A percentile compares a stretch with the other conserved stretches of the same genome.
Conservation (phyloP, 768 basidiomycete genomes). For the Tulasnella sp. region DNA sequence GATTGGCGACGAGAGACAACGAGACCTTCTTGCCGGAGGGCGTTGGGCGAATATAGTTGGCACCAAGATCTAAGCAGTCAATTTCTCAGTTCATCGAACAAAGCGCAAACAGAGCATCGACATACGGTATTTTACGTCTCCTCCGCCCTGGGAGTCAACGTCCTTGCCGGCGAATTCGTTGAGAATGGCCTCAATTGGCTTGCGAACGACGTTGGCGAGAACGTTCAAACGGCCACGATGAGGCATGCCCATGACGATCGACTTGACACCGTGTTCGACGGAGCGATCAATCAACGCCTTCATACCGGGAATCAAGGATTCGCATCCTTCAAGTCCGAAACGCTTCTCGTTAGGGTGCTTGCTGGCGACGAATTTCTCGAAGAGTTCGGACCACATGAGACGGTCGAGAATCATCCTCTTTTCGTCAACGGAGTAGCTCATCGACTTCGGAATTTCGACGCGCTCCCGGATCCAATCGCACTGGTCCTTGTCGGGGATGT, state of each 20-base stretch:
- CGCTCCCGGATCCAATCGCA: conserved; percentile 99
- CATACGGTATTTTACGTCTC: conserved; percentile 88
- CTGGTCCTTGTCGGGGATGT: conserved; percentile 96
- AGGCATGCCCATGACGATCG: conserved; percentile 97
- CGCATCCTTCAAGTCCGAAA: conserved; percentile 97
- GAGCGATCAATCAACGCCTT: conserved; percentile 98
- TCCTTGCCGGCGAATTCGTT: conserved; percentile 84
- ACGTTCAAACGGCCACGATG: conserved; percentile 98
- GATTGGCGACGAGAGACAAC: conserved; percentile 95
- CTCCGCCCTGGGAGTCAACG: conserved; percentile 68
- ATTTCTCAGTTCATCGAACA: not conserved
- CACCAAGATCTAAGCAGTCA: conserved; percentile 54
- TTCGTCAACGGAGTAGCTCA: conserved; percentile 97
- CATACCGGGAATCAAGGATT: conserved; percentile 97
- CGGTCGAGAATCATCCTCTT: conserved; percentile 99
- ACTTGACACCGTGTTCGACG: conserved; percentile 90
- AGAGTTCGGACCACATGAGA: conserved; percentile 99
- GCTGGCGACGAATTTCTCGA: conserved; percentile 96
- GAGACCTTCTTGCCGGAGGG: conserved; percentile 97
- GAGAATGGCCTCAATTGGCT: conserved; percentile 94
- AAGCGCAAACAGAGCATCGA: not conserved
- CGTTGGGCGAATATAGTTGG: conserved; percentile 96
- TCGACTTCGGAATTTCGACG: conserved; percentile 88
- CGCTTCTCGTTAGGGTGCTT: conserved; percentile 99
- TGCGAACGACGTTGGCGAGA: conserved; percentile 94